phyloP scores from a whole-genome alignment of 495 filamentous ascomycete species.

The Tuber melanosporum region DNA sequence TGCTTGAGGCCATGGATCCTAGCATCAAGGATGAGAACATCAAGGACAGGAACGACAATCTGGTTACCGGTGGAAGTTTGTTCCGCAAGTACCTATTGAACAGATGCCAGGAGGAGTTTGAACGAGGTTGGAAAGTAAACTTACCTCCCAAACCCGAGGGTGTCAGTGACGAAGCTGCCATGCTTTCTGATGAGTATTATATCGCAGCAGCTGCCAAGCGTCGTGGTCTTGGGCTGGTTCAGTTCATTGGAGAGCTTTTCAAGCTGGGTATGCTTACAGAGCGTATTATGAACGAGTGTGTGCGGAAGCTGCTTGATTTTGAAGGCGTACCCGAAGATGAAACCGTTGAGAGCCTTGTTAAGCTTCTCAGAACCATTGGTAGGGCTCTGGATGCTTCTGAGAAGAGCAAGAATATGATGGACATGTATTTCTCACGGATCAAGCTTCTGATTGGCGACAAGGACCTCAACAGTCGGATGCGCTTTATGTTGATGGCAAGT shows the following conservation, averaged over 20 bases:
- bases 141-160: conserved; percentile 76
- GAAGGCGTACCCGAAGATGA: conserved; percentile 89
- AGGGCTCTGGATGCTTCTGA: conserved; percentile 72
- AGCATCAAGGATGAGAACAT: conserved; percentile 95
- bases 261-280: conserved; percentile 97
- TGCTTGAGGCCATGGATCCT: conserved; percentile 90
- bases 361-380: conserved; percentile 87
- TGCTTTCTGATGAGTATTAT: conserved; percentile 98
- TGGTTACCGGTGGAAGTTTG: conserved; percentile 83
- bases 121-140: conserved; percentile 93
- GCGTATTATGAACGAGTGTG: conserved; percentile 99
- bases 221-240: conserved; percentile 91
- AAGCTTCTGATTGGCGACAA: conserved; percentile 66
- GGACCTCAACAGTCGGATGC: conserved; percentile 74
- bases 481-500: conserved; percentile 85
- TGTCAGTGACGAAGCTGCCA: conserved; percentile 60
- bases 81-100: conserved; percentile 99
- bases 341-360: conserved; percentile 89
- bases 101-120: conserved; percentile 97
- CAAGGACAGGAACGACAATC: conserved; percentile 71
- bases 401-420: conserved; percentile 75
- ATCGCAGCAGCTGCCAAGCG: conserved; percentile 91
- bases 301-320: conserved; percentile 92
- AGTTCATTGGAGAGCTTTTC: conserved; percentile 99
- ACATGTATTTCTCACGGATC: conserved; percentile 89